A percentile compares a stretch with the other conserved stretches of the same genome.
Evolutionary conservation across 176 grass and related monocot genomes (phyloP).

Genomic region (Juncus effusus): DNA sequence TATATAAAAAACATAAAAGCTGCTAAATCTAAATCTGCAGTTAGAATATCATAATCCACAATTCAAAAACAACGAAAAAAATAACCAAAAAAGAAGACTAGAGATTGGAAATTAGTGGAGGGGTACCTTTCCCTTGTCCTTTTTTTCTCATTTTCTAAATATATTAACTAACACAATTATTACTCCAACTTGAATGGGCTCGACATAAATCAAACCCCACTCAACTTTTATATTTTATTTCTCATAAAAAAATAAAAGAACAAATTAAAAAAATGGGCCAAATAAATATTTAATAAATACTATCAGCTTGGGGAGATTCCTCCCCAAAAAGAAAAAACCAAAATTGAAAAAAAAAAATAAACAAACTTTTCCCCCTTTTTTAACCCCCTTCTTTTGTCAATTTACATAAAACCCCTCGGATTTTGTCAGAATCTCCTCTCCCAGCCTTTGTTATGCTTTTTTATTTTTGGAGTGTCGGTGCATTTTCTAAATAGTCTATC

Average conservation of each 20-base stretch:
- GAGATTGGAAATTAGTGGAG: conserved; percentile 24
- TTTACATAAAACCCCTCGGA: conserved; percentile 52
- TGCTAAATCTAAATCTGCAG: neutral
- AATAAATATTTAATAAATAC: conserved; percentile 39
- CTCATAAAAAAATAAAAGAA: conserved; percentile 10
- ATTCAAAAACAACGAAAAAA: conserved; percentile 24
- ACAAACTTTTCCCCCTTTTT: conserved; percentile 19
- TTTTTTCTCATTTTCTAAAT: conserved; percentile 34
- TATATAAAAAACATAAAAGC: neutral
- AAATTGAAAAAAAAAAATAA: conserved; percentile 13
- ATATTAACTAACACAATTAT: conserved; percentile 23
- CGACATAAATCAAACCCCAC: conserved; percentile 11
- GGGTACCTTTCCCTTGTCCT: conserved; percentile 4
- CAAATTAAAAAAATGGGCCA: conserved; percentile 26
- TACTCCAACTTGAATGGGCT: neutral
- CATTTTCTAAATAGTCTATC: conserved; percentile 26
- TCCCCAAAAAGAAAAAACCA: conserved; percentile 21
- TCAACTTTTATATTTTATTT: conserved; percentile 18
- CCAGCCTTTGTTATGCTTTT: neutral
- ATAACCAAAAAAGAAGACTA: conserved; percentile 25
- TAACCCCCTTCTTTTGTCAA: conserved; percentile 4
- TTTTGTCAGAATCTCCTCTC: neutral
- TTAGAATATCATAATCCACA: conserved; percentile 25
- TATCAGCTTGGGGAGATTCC: conserved; percentile 31
- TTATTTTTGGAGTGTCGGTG: conserved; percentile 2